Conservation (phyloP, 75 land plant species). For the Ceratopteris richardii region DNA sequence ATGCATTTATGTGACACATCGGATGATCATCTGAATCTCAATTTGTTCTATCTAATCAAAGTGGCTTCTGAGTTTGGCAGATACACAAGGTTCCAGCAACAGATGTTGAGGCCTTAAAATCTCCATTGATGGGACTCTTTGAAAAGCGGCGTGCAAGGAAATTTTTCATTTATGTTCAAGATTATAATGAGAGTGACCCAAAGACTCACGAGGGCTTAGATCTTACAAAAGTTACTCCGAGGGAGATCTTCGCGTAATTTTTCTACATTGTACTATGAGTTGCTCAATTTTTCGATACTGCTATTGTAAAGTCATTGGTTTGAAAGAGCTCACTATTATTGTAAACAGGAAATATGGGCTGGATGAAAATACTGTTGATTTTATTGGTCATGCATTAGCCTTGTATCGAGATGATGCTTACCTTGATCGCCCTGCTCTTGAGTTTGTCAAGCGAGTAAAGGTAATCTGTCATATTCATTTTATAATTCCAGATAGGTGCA, state of each 20-base stretch:
- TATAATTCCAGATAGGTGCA: no score
- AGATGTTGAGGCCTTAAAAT: slow-evolving; percentile 91
- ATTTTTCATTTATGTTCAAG: slow-evolving; percentile 87
- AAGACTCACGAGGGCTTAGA: slow-evolving; percentile 91
- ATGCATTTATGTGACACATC: no score
- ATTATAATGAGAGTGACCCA: slow-evolving; percentile 78
- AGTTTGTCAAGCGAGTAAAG: slow-evolving; percentile 75
- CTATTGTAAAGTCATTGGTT: background rate
- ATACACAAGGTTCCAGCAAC: slow-evolving; percentile 88
- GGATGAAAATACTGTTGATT: slow-evolving; percentile 84
- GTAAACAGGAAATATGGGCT: slow-evolving; percentile 70
- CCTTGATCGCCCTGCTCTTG: slow-evolving; percentile 68
- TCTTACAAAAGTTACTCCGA: slow-evolving; percentile 60
- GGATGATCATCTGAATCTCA: no score
- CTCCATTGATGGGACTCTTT: slow-evolving; percentile 86
- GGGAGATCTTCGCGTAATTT: slow-evolving; percentile 72
- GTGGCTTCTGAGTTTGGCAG: slow-evolving; percentile 25
- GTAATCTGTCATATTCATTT: slow-evolving; percentile 21
- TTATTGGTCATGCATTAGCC: slow-evolving; percentile 94
- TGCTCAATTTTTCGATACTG: background rate
- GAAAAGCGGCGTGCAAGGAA: slow-evolving; percentile 93
- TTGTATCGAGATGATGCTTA: slow-evolving; percentile 80
- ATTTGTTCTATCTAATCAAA: no score
- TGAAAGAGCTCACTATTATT: no score
- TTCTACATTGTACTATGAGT: background rate